A percentile compares a stretch with the other conserved stretches of the same genome.
phyloP scores from a whole-genome alignment of 495 filamentous ascomycete genomes.

The Penicillium parvum region DNA sequence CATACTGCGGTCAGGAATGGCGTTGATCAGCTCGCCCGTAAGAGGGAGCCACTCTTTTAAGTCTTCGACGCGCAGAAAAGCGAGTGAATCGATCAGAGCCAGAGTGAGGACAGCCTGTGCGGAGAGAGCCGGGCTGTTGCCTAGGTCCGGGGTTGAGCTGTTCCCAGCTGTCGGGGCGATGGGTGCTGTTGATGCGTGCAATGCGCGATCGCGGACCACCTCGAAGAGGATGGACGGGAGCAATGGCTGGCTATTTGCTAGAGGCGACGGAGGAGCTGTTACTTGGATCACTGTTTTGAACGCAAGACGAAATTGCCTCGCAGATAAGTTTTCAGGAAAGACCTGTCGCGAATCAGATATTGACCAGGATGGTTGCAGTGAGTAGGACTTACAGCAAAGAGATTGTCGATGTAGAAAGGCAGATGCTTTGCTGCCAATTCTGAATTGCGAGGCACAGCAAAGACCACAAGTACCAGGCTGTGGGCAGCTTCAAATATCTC shows the following conservation, averaged over 20 bases:
- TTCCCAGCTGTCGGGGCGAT: slow-evolving; percentile 37
- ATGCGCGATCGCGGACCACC: slow-evolving; percentile 65
- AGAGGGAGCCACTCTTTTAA: slow-evolving; percentile 77
- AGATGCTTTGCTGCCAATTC: slow-evolving; percentile 66
- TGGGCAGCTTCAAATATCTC: slow-evolving; percentile 92
- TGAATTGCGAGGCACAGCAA: slow-evolving; percentile 74
- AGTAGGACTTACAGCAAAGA: slow-evolving; percentile 58
- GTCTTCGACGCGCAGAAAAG: slow-evolving; percentile 62
- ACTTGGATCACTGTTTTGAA: slow-evolving; percentile 87
- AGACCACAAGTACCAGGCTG: slow-evolving; percentile 73
- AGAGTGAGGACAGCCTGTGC: slow-evolving; percentile 78
- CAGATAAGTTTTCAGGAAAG: slow-evolving; percentile 79
- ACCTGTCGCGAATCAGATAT: slow-evolving; percentile 37
- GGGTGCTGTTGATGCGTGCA: slow-evolving; percentile 48
- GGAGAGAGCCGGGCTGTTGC: slow-evolving; percentile 49
- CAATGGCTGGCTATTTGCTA: slow-evolving; percentile 66
- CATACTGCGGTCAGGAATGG: slow-evolving; percentile 56
- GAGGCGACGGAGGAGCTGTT: slow-evolving; percentile 72
- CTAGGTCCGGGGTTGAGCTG: slow-evolving; percentile 25
- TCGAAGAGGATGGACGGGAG: slow-evolving; percentile 79
- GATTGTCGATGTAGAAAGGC: slow-evolving; percentile 79
- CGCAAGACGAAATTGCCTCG: slow-evolving; percentile 87
- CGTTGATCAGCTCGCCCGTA: slow-evolving; percentile 62
- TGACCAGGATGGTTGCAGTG: not conserved
- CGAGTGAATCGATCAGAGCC: slow-evolving; percentile 77